These are phyloP conservation scores for Metarhizium album DNA, from an alignment of 2,329 filamentous ascomycete species.

Conservation along the genomic window DNA sequence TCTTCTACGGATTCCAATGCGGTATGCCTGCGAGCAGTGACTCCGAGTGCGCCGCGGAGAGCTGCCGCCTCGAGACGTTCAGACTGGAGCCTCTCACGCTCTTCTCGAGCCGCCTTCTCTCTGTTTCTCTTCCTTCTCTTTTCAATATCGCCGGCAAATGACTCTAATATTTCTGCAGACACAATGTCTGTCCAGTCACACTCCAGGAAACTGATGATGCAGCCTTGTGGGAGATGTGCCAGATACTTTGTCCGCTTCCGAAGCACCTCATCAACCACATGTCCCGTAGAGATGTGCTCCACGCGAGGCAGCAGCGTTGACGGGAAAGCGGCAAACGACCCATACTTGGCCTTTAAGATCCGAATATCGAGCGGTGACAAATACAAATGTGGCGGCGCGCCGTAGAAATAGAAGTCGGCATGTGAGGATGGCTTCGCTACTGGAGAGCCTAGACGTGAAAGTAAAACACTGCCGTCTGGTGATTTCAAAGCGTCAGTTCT, in stretches of 20 bases:
- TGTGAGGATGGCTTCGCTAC: constrained; percentile 20
- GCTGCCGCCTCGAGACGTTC: constrained; percentile 69
- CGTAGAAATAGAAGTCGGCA: constrained; percentile 74
- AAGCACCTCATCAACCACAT: constrained; percentile 75
- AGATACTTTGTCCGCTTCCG: constrained; percentile 81
- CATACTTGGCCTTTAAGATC: constrained; percentile 82
- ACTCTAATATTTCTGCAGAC: constrained; percentile 58
- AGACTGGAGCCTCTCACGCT: constrained; percentile 72
- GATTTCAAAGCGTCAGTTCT: constrained; percentile 43
- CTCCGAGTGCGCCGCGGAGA: constrained; percentile 41
- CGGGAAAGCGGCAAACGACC: constrained; percentile 70
- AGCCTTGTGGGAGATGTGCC: constrained; percentile 78
- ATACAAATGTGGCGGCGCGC: constrained; percentile 77
- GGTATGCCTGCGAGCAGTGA: constrained; percentile 19
- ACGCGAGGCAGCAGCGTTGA: constrained; percentile 78
- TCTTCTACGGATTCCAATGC: constrained; percentile 28
- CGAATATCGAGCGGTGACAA: constrained; percentile 84
- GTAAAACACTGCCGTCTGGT: constrained; percentile 11
- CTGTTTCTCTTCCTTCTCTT: constrained; percentile 63
- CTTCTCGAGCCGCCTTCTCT: constrained; percentile 78
- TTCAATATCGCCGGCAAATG: constrained; percentile 68
- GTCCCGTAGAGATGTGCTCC: constrained; percentile 79
- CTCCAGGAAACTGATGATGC: constrained; percentile 81
- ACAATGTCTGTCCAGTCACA: constrained; percentile 94
- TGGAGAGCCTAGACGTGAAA: background rate